A percentile compares a stretch with the other conserved stretches of the same genome.
Conservation (phyloP, 208 protist species). For the Trypanosoma caninum region DNA sequence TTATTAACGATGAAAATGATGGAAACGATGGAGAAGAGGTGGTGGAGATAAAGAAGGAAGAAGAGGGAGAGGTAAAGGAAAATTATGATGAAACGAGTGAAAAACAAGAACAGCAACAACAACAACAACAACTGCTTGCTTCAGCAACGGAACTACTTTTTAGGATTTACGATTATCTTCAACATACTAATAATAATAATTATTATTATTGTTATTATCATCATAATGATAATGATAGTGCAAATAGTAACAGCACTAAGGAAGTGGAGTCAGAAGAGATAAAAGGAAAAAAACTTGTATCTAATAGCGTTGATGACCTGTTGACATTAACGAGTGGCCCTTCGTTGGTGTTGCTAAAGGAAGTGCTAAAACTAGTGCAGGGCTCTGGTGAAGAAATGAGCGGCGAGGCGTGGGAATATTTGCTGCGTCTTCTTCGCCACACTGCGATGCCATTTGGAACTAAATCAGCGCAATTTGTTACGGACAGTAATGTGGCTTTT, state of each 20-base stretch:
- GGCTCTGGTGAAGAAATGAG: constrained; percentile 51
- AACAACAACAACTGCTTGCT: constrained; percentile 3
- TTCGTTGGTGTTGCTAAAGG: constrained; percentile 22
- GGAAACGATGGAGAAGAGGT: background rate
- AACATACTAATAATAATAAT: too few relatives aligned
- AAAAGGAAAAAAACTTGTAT: background rate
- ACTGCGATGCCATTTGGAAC: constrained; percentile 16
- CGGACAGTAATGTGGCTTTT: background rate
- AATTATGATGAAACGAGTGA: constrained; percentile 1
- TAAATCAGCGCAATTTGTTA: background rate
- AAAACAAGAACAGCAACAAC: too few relatives aligned
- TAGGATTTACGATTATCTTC: constrained; percentile 9
- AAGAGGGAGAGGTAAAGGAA: too few relatives aligned
- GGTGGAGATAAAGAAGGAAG: background rate
- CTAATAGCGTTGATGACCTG: background rate
- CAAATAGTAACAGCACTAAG: too few relatives aligned
- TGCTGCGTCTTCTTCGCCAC: constrained; percentile 44
- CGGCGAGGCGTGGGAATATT: constrained; percentile 40
- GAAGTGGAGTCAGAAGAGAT: background rate
- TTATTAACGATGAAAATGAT: background rate
- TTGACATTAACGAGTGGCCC: background rate
- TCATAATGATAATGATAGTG: too few relatives aligned
- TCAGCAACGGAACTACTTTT: constrained; percentile 15
- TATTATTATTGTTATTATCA: too few relatives aligned
- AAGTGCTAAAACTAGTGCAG: constrained; percentile 54